Percentiles rank a stretch among this genome's conserved stretches.
phyloP scores from a whole-genome alignment of 2,329 filamentous ascomycete species.

The Ceratocystis ficicola region DNA sequence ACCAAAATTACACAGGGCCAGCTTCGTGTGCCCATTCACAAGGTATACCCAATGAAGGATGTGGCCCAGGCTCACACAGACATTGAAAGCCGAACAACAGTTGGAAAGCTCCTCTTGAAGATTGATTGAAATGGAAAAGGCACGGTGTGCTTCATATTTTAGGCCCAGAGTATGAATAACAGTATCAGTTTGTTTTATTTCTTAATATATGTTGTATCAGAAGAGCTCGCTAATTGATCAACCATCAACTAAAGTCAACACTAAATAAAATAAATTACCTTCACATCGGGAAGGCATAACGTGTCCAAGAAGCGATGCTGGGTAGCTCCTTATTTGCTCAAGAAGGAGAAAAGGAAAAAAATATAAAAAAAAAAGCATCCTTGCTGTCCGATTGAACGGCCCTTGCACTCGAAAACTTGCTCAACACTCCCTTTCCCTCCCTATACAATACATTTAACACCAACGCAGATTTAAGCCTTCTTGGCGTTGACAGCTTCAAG shows the following conservation, averaged over 20 bases:
- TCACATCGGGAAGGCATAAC: background rate
- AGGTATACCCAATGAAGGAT: conserved; percentile 64
- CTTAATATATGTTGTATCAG: conserved; percentile 16
- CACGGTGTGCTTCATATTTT: background rate
- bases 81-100: conserved; percentile 69
- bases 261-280: background rate
- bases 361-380: background rate
- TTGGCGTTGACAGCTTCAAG: conserved; percentile 52
- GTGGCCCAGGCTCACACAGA: conserved; percentile 61
- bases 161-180: conserved; percentile 10
- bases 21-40: conserved; percentile 60
- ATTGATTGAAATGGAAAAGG: conserved; percentile 33
- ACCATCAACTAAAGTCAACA: conserved; percentile 1
- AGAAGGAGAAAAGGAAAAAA: background rate
- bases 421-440: background rate
- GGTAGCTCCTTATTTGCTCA: background rate
- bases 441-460: conserved; percentile 8
- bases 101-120: conserved; percentile 69
- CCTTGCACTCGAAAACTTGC: background rate
- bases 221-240: background rate
- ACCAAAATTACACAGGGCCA: conserved; percentile 56
- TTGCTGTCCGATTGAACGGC: background rate
- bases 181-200: conserved; percentile 24
- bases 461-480: conserved; percentile 23
- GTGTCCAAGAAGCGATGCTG: background rate